These are phyloP conservation scores for Alternaria longipes DNA, from an alignment of 2,329 filamentous ascomycete genomes.

Conservation along the genomic window DNA sequence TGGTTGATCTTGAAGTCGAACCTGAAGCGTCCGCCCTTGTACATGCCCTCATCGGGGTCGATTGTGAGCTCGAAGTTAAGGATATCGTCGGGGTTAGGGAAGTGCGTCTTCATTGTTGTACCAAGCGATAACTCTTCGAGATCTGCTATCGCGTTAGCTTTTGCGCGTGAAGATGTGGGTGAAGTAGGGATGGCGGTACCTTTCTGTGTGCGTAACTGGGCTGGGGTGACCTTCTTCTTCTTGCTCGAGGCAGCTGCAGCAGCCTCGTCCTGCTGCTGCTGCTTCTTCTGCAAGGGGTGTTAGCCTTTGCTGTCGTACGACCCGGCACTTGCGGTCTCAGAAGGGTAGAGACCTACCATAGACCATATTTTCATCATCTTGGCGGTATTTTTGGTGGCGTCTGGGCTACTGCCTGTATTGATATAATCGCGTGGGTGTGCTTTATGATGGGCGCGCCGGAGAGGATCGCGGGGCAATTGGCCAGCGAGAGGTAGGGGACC, in stretches of 20 bases:
- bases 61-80: slow-evolving; percentile 84
- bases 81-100: slow-evolving; percentile 84
- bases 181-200: slow-evolving; percentile 62
- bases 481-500: neutral
- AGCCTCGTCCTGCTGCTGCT: slow-evolving; percentile 88
- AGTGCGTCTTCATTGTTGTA: slow-evolving; percentile 81
- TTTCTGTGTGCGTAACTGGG: slow-evolving; percentile 94
- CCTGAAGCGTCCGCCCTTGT: slow-evolving; percentile 85
- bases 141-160: slow-evolving; percentile 61
- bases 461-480: slow-evolving; percentile 27
- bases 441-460: slow-evolving; percentile 15
- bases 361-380: slow-evolving; percentile 99
- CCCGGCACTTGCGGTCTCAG: neutral
- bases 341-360: slow-evolving; percentile 71
- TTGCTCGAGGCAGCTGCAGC: slow-evolving; percentile 80
- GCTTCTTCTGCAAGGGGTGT: slow-evolving; percentile 75
- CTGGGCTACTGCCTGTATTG: slow-evolving; percentile 10
- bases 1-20: slow-evolving; percentile 94
- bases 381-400: slow-evolving; percentile 38
- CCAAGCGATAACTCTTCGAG: slow-evolving; percentile 82
- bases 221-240: slow-evolving; percentile 99
- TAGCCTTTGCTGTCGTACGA: slow-evolving; percentile 23
- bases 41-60: slow-evolving; percentile 86
- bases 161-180: neutral
- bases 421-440: slow-evolving; percentile 28